Evolutionary conservation across 164 flowering plant species (phyloP), one percentile per base, ranked within the genome.

Genomic region (Warburgia ugandensis): DNA sequence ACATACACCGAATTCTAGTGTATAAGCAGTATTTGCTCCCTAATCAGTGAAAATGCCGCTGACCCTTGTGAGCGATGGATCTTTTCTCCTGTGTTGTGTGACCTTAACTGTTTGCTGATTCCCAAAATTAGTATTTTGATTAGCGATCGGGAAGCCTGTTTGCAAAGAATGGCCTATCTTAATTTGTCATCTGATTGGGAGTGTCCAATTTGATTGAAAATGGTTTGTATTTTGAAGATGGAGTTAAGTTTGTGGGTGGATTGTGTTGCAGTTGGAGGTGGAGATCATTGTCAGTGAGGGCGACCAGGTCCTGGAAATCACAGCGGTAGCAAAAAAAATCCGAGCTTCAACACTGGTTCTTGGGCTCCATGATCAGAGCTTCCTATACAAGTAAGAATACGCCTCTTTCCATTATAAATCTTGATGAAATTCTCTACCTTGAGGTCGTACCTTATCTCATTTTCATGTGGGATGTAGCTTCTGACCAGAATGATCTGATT

Each of bases 341-440:
- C 86, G 84, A 12, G 95, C 98, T 9, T 78, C 77, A 3, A 69
- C 76, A 11, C 74, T 91, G 23, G 85, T 91, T 14, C 64, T 81
- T 6, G 98, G 98, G 1, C 84, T 91, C 59, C 98, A 91, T 73
- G 79, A 79, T 47, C 77, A 55, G 19, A 91, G 98, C 68, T 87
- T 87, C 56, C 68, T 91, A 17, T 83, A 91, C 87, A 87, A 61
- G 96, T 82, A 72, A 66, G 48, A 25, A 13, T 33, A 5, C 8
- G 10, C 4, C 31, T 30, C 31, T 41, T 9, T 31, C 10, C 35
- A n/a, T n/a, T n/a, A n/a, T n/a, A n/a, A n/a, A n/a, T n/a, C n/a
- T 20, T 13, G 27, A 40, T 27, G 29, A 23, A n/a, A n/a, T n/a
- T n/a, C n/a, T n/a, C n/a, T n/a, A n/a, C n/a, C 0, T 16, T 3